Percentiles rank a stretch among this genome's conserved stretches.
Evolutionary conservation across 345 rosid genomes (phyloP).

Genomic region (Sisymbrium altissimum): DNA sequence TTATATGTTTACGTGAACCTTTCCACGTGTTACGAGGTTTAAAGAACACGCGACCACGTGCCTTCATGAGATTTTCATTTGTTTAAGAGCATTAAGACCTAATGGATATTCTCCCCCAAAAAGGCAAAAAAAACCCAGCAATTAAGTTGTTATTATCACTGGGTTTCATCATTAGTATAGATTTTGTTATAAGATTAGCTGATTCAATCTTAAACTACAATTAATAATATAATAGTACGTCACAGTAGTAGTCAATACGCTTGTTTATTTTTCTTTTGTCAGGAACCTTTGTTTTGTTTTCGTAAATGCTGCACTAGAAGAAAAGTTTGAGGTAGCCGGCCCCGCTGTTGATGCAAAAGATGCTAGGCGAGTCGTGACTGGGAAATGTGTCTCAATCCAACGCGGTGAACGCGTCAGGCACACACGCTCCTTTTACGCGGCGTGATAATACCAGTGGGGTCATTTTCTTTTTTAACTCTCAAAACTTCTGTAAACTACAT

Average conservation of each 20-base stretch:
- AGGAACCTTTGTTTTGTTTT: not conserved
- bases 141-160: not conserved
- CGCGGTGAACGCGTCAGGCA: conserved; percentile 15
- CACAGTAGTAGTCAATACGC: too few species aligned
- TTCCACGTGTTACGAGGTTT: not conserved
- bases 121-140: not conserved
- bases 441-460: not conserved
- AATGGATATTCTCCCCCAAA: not conserved
- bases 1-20: too few species aligned
- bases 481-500: not conserved
- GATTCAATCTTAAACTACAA: not conserved
- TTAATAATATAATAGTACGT: not conserved
- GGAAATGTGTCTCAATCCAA: conserved; percentile 15
- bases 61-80: not conserved
- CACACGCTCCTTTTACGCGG: conserved; percentile 28
- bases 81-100: not conserved
- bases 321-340: too few species aligned
- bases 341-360: not conserved
- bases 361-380: not conserved
- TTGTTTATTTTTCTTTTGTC: too few species aligned
- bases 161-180: not conserved
- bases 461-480: not conserved
- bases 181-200: too few species aligned
- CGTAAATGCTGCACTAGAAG: not conserved
- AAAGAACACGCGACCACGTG: not conserved